A percentile compares a stretch with the other conserved stretches of the same genome.
Evolutionary conservation across 192 early-diverging fungal genomes (phyloP).

Genomic region (Gigaspora rosea): DNA sequence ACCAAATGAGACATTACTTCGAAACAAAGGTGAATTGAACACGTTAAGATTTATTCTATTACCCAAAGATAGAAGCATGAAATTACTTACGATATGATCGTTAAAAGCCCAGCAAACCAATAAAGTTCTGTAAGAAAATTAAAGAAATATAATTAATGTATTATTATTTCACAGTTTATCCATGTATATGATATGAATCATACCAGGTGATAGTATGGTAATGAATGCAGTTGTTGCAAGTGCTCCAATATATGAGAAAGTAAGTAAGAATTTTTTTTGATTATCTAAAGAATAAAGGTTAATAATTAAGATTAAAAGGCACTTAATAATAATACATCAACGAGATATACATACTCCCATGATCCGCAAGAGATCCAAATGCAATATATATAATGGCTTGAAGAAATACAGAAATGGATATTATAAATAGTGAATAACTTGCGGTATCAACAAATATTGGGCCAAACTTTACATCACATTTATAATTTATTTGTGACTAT

Average conservation of each 20-base stretch:
- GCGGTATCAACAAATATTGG: conserved; percentile 38
- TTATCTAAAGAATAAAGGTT: conserved; percentile 31
- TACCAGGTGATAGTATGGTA: conserved; percentile 9
- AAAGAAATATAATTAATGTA: background rate
- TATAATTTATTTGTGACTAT: background rate
- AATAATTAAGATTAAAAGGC: background rate
- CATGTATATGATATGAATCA: conserved; percentile 19
- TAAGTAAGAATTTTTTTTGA: conserved; percentile 45
- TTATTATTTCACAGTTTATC: background rate
- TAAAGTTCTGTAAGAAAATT: conserved; percentile 39
- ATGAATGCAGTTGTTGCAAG: conserved; percentile 44
- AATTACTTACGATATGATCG: conserved; percentile 37
- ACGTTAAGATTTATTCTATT: background rate
- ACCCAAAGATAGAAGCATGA: background rate
- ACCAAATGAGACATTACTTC: conserved; percentile 46
- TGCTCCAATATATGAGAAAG: conserved; percentile 45
- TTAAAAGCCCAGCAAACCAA: conserved; percentile 45
- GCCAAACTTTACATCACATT: conserved; percentile 41
- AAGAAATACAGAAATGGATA: conserved; percentile 44
- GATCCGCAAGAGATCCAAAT: conserved; percentile 50
- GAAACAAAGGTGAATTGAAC: background rate
- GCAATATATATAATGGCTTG: conserved; percentile 51
- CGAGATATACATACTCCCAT: conserved; percentile 34
- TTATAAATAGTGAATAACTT: conserved; percentile 42
- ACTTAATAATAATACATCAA: background rate